These are phyloP conservation scores for Barnettozyma vustinii DNA, from an alignment of 805 yeast species.

Conservation along the genomic window DNA sequence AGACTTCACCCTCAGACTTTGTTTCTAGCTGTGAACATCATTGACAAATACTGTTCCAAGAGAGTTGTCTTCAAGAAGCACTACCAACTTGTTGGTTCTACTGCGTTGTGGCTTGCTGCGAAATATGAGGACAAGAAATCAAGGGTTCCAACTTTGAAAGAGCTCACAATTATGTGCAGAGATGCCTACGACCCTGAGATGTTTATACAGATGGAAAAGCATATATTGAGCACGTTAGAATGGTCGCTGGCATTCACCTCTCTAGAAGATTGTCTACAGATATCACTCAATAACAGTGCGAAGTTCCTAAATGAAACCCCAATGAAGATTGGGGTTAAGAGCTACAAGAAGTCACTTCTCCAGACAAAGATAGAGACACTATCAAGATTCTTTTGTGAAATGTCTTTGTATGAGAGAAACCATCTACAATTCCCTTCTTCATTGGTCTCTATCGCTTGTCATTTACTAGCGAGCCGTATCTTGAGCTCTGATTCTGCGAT, in stretches of 20 bases:
- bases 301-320: conserved; percentile 17
- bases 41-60: conserved; percentile 80
- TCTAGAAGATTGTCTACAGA: conserved; percentile 25
- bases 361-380: conserved; percentile 21
- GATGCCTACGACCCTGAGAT: conserved; percentile 54
- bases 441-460: conserved; percentile 43
- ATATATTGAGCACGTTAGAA: conserved; percentile 61
- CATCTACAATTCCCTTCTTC: conserved; percentile 43
- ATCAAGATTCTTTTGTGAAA: conserved; percentile 48
- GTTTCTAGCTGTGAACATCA: conserved; percentile 60
- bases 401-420: conserved; percentile 44
- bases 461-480: conserved; percentile 46
- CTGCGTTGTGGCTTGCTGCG: conserved; percentile 85
- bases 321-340: conserved; percentile 14
- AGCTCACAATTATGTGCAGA: conserved; percentile 62
- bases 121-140: conserved; percentile 66
- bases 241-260: conserved; percentile 42
- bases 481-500: conserved; percentile 28
- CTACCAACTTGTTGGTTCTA: conserved; percentile 78
- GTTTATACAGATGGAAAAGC: conserved; percentile 77
- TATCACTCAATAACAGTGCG: conserved; percentile 13
- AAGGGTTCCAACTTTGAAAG: conserved; percentile 60
- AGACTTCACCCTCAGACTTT: conserved; percentile 61
- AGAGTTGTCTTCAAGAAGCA: conserved; percentile 76
- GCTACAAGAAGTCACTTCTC: conserved; percentile 11